Evolutionary conservation across 108 stramenopile species (phyloP), one percentile per base, ranked within the genome.

Genomic region (Cyclotella distinguenda): DNA sequence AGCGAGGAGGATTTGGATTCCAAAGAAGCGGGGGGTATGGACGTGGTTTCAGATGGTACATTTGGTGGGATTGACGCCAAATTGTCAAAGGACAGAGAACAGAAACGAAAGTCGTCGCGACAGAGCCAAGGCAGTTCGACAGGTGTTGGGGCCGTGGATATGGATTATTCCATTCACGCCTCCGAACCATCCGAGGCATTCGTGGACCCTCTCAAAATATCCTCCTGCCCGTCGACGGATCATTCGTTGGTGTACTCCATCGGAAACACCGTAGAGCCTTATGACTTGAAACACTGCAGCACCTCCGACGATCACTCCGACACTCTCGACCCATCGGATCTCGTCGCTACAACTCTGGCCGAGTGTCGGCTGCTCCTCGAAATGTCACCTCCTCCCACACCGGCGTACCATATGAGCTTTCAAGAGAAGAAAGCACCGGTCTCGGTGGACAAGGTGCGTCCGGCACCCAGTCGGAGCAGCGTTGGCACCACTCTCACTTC

Each of bases 341-440:
- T 73, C 13, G 43, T 74, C 4, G 65, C 64, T 27, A 66, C 73
- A 15, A 74, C 73, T 22, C 34, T 74, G 31, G 73, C 73, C 25
- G 73, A 74, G 28, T 74, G 73, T 45, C 48, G 73, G 31, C 30
- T 66, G 43, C 42, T 74, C 13, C 34, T 74, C 13, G 48, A 61
- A 43, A 65, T 74, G 73, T 60, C 59, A 40, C 73, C 73, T 23
- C 73, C 60, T 36, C 65, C 73, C 23, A 61, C 73, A 25, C 64
- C 72, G 2, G 16, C 36, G 46, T 18, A 8, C 9, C n/a, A 6
- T 36, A 39, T 6, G 18, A 22, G 2, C 1, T 52, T 31, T 2
- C 48, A 1, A 8, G 2, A 32, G 53, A 64, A 19, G 49, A 39
- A 39, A 39, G 21, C n/a, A 1, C 31, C 3, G 21, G 40, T 31